Percentiles rank a stretch among this genome's conserved stretches.
These are phyloP conservation scores for Leptographium radiaticola DNA, from an alignment of 2,329 filamentous ascomycete genomes.

Conservation along the genomic window DNA sequence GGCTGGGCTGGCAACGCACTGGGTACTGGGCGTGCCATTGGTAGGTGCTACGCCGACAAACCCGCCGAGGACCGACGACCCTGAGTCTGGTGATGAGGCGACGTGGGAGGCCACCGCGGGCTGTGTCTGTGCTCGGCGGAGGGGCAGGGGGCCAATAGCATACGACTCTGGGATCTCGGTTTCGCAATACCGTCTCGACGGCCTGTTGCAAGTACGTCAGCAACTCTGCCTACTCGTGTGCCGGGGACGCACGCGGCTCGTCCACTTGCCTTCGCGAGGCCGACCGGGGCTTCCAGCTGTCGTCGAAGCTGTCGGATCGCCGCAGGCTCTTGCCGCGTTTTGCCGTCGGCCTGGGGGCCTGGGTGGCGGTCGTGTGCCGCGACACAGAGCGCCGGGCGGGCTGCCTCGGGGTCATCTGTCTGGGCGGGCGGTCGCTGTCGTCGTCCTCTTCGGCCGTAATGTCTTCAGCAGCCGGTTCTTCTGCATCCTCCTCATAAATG, in stretches of 20 bases:
- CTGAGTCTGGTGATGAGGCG: constrained; percentile 22
- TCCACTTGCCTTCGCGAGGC: constrained; percentile 8
- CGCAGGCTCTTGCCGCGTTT: constrained; percentile 9
- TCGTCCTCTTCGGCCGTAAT: constrained; percentile 4
- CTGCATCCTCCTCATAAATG: constrained; percentile 9
- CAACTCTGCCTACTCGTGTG: not conserved
- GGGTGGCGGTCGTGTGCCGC: constrained; percentile 12
- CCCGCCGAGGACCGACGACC: constrained; percentile 22
- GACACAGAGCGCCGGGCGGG: constrained; percentile 14
- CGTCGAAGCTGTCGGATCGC: constrained; percentile 3
- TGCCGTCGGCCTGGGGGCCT: not conserved
- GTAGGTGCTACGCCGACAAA: constrained; percentile 17
- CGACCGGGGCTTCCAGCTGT: constrained; percentile 3
- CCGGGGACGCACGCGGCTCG: not conserved
- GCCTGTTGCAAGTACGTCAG: constrained; percentile 2
- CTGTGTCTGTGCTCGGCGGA: constrained; percentile 19
- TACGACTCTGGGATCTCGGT: constrained; percentile 7
- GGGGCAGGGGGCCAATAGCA: constrained; percentile 1
- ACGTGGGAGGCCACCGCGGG: constrained; percentile 19
- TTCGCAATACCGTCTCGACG: constrained; percentile 10
- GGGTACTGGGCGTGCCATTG: constrained; percentile 13
- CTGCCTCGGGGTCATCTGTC: constrained; percentile 3
- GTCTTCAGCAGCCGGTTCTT: constrained; percentile 4
- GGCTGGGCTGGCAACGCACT: constrained; percentile 9
- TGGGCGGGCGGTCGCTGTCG: constrained; percentile 2